Conservation (phyloP, 2,329 filamentous ascomycete species). For the Aspergillus niger region DNA sequence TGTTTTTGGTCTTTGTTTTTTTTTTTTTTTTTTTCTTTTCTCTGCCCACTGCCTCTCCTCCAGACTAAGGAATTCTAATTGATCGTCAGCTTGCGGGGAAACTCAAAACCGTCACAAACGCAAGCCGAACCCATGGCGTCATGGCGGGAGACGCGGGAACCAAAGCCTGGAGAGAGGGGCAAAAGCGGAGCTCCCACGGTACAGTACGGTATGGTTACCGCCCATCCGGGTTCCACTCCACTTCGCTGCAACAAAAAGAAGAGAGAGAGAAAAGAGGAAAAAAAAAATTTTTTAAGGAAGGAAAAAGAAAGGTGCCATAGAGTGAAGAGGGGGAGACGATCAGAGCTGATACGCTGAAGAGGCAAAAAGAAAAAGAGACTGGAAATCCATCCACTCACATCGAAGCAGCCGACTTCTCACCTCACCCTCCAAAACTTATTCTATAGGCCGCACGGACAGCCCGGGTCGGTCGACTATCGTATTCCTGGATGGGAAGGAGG, state of each 20-base stretch:
- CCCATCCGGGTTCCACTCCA: conserved; percentile 3
- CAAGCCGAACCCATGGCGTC: conserved; percentile 22
- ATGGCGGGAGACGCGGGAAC: conserved; percentile 15
- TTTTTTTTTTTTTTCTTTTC: neutral
- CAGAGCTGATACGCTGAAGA: neutral
- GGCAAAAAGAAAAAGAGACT: neutral
- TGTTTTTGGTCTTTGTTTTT: neutral
- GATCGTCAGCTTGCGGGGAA: conserved; percentile 22
- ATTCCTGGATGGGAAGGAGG: neutral
- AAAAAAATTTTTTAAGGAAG: neutral
- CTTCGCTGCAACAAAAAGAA: neutral
- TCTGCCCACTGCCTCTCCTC: neutral
- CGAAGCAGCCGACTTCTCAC: neutral
- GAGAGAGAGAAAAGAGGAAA: no score
- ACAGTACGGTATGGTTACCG: conserved; percentile 16
- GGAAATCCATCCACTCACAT: neutral
- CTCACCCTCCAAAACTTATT: neutral
- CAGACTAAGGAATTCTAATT: neutral
- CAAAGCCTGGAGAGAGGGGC: conserved; percentile 7
- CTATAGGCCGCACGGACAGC: neutral
- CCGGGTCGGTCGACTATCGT: neutral
- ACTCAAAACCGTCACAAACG: conserved; percentile 11
- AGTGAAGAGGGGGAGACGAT: neutral
- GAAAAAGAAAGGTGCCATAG: neutral
- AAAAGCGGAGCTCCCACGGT: conserved; percentile 6